These are phyloP conservation scores for Cladophialophora psammophila DNA, from an alignment of 2,329 filamentous ascomycete species.

Conservation along the genomic window DNA sequence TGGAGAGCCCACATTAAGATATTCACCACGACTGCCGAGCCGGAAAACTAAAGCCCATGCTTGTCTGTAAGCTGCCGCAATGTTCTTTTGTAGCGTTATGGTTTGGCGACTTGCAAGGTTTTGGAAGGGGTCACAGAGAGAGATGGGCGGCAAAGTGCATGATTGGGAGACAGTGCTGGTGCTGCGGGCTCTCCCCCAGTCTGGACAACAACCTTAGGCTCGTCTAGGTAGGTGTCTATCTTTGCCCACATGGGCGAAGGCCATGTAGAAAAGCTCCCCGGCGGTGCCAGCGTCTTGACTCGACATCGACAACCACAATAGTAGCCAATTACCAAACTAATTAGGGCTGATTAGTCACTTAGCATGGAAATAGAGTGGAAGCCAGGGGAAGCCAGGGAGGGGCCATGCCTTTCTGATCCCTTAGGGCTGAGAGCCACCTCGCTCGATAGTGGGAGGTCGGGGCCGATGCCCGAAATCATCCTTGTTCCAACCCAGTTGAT, in stretches of 20 bases:
- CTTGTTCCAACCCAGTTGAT: background rate
- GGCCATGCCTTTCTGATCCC: background rate
- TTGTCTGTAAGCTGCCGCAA: background rate
- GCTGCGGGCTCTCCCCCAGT: background rate
- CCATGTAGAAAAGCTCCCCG: background rate
- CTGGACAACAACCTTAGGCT: background rate
- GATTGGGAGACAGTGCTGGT: background rate
- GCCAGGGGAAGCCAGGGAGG: background rate
- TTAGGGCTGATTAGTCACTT: conserved; percentile 10
- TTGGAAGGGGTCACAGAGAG: background rate
- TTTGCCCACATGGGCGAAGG: conserved; percentile 2
- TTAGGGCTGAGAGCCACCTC: background rate
- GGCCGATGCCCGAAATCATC: background rate
- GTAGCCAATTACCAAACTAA: background rate
- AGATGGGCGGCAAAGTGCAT: background rate
- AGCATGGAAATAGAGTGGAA: background rate
- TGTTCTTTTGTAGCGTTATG: background rate
- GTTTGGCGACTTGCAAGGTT: background rate
- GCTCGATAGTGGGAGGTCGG: background rate
- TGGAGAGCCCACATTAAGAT: background rate
- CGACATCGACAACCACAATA: background rate
- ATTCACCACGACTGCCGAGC: background rate
- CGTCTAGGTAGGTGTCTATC: background rate
- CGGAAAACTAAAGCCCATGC: background rate
- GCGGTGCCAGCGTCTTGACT: background rate